Percentiles rank a stretch among this genome's conserved stretches.
Evolutionary conservation across 768 basidiomycete genomes (phyloP).

Genomic region (Serendipita sp.): DNA sequence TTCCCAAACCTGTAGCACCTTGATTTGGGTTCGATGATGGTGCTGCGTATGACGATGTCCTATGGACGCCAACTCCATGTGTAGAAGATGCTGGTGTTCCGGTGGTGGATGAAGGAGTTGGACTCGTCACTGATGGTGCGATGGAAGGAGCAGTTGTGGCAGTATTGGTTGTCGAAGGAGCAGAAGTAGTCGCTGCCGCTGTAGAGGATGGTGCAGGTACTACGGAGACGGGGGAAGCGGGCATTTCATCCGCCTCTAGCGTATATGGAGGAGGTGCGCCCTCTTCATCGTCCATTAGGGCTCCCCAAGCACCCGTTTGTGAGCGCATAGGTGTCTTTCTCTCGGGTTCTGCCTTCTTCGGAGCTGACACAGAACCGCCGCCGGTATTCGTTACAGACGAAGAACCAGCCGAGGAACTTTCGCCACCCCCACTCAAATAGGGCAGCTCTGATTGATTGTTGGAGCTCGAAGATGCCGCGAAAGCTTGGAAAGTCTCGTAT

Average conservation of each 20-base stretch:
- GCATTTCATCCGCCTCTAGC: slow-evolving; percentile 27
- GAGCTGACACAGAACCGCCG: not conserved
- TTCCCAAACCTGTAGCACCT: not conserved
- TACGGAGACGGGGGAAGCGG: not conserved
- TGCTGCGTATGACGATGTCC: not conserved
- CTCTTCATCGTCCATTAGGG: not conserved
- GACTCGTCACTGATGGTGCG: not conserved
- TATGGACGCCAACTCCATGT: not conserved
- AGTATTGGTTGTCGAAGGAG: not conserved
- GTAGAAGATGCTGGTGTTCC: not conserved
- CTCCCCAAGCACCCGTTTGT: slow-evolving; percentile 2
- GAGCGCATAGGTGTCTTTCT: not conserved
- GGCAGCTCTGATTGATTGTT: too few relatives aligned
- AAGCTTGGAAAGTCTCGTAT: slow-evolving; percentile 3
- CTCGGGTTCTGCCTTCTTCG: not conserved
- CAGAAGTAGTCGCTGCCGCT: not conserved
- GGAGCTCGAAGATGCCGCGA: not conserved
- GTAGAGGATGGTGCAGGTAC: not conserved
- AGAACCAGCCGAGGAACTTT: not conserved
- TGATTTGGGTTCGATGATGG: not conserved
- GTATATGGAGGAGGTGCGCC: slow-evolving; percentile 47
- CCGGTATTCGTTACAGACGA: not conserved
- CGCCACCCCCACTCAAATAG: not conserved
- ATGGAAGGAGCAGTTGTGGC: not conserved
- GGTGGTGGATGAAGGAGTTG: not conserved